Evolutionary conservation across 768 basidiomycete species (phyloP).

Genomic region (Lentinula edodes): DNA sequence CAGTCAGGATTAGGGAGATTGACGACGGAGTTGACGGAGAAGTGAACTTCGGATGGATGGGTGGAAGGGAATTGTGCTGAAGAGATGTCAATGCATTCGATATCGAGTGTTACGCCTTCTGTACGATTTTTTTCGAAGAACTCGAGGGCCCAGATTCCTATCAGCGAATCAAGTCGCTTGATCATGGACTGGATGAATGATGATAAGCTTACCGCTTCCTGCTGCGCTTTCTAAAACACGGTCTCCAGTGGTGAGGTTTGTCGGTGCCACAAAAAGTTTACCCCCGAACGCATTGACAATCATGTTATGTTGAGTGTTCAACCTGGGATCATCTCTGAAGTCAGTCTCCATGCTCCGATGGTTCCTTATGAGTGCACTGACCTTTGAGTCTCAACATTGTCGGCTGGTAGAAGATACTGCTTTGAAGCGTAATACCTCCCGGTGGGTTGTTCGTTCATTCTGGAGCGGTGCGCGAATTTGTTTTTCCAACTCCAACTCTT

Average conservation of each 20-base stretch:
- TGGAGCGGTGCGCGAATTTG: too few species aligned
- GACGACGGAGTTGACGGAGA: conserved; percentile 11
- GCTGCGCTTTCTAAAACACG: neutral
- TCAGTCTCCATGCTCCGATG: too few species aligned
- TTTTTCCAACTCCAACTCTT: too few species aligned
- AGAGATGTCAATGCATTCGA: neutral
- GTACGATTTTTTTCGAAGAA: neutral
- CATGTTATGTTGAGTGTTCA: neutral
- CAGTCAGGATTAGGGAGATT: conserved; percentile 12
- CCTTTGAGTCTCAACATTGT: neutral
- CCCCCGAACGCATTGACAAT: neutral
- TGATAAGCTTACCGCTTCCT: neutral
- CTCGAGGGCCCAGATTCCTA: neutral
- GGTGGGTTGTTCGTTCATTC: neutral
- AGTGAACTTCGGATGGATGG: conserved; percentile 10
- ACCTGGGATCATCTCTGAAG: neutral
- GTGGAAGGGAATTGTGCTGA: neutral
- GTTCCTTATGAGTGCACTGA: neutral
- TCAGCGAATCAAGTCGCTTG: neutral
- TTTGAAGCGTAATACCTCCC: neutral
- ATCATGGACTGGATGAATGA: neutral
- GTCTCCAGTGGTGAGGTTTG: neutral
- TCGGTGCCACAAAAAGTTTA: neutral
- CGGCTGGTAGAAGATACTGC: neutral
- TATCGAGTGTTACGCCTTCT: neutral